Base-by-base conservation (phyloP, 148 eudicot species). In the Silene conica region DNA sequence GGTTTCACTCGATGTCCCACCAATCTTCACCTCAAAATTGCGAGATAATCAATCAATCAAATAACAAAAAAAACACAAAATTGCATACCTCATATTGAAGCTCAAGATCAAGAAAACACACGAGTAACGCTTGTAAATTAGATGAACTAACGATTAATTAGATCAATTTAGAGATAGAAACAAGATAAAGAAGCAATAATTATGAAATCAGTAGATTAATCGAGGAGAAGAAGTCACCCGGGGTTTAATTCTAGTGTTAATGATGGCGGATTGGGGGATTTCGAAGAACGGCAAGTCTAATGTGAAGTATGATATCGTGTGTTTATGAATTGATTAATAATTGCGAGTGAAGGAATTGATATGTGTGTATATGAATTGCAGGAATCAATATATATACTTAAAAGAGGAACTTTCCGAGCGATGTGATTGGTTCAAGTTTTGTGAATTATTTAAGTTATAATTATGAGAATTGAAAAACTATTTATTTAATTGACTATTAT, bases 41-140 rank as follows among this genome's bases (percentile, higher is more conserved):
- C 52, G 34, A 31, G 34, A 31, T 31, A 31, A 31, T n/a, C n/a
- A n/a, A n/a, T n/a, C n/a, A n/a, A n/a, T n/a, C n/a, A n/a, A n/a
- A n/a, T n/a, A n/a, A n/a, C 4, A n/a, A n/a, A 25, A 55, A 2
- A 6, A 26, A 8, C 18, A 23, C 62, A 52, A 6, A 41, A 22
- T 61, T 23, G 52, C 9, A 41, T 67, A 78, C 80, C 80, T 78
- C 80, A 78, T 78, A 26, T 21, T 73, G 68, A 73, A 58, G 10
- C n/a, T 45, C 23, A 43, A 61, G 62, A 78, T 67, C 59, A 57
- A 73, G 54, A 41, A 18, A 25, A 57, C 10, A 3, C 9, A 56
- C 21, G 64, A 71, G 26, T 54, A 22, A 63, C 18, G 8, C 71
- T 71, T 63, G 71, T 52, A 77, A 71, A 54, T 71, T 55, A 48